Conservation (phyloP, 2,329 filamentous ascomycete species). For the Ampelomyces quisqualis region DNA sequence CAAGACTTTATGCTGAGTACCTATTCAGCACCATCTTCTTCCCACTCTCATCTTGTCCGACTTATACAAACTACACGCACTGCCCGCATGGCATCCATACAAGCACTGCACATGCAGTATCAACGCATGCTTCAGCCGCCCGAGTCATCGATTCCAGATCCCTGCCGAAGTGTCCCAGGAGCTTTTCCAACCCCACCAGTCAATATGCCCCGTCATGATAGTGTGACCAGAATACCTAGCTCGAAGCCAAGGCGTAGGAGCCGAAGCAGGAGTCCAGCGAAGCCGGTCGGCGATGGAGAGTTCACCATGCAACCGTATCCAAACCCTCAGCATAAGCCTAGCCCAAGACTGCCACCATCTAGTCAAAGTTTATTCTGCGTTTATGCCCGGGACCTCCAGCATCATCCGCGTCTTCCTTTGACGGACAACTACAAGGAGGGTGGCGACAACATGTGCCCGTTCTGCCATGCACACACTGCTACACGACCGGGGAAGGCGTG, state of each 20-base stretch:
- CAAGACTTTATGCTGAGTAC: constrained; percentile 29
- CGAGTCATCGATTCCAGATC: constrained; percentile 7
- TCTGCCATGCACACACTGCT: constrained; percentile 25
- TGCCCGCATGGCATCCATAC: constrained; percentile 29
- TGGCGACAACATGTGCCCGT: constrained; percentile 32
- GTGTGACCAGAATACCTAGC: constrained; percentile 4
- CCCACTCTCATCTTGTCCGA: constrained; percentile 31
- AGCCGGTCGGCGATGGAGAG: no score
- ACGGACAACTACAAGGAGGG: constrained; percentile 24
- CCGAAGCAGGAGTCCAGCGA: constrained; percentile 8
- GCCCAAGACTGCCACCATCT: constrained; percentile 2
- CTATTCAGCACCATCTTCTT: constrained; percentile 23
- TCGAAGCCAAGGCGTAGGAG: constrained; percentile 8
- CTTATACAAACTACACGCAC: constrained; percentile 31
- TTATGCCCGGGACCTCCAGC: constrained; percentile 36
- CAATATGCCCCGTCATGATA: constrained; percentile 1
- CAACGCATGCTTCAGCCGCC: constrained; percentile 26
- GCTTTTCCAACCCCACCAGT: constrained; percentile 15
- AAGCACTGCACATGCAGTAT: constrained; percentile 32
- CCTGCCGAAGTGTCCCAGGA: constrained; percentile 17
- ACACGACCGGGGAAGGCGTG: constrained; percentile 29
- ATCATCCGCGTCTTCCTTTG: constrained; percentile 20
- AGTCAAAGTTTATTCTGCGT: constrained; percentile 29
- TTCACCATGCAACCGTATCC: constrained; percentile 3
- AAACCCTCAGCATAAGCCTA: constrained; percentile 5